Percentiles rank a stretch among this genome's conserved stretches.
Evolutionary conservation across 2,329 filamentous ascomycete genomes (phyloP).

Genomic region (Xylariaceae sp.): DNA sequence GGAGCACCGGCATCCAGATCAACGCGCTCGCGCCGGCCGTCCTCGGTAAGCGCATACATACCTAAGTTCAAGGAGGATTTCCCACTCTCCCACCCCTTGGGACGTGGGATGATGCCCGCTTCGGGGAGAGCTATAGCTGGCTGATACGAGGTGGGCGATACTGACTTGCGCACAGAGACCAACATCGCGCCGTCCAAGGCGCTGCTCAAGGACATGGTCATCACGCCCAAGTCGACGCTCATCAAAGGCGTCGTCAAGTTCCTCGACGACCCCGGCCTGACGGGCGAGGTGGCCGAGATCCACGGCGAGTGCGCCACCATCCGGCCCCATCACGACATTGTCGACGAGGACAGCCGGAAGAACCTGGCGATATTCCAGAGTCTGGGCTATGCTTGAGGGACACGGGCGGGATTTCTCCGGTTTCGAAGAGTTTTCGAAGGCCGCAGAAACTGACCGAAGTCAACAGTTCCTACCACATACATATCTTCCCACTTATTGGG

Average conservation of each 20-base stretch:
- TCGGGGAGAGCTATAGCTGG: not conserved
- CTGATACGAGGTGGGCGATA: constrained; percentile 4
- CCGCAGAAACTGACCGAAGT: no score
- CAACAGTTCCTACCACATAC: no score
- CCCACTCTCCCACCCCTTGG: not conserved
- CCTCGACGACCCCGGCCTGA: constrained; percentile 30
- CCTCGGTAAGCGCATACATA: constrained; percentile 32
- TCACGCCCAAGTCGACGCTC: constrained; percentile 44
- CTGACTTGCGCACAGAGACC: constrained; percentile 34
- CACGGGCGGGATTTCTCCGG: no score
- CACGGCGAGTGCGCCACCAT: constrained; percentile 42
- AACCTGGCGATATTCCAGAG: constrained; percentile 23
- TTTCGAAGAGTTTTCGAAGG: no score
- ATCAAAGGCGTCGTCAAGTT: constrained; percentile 35
- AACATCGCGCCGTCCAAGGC: constrained; percentile 36
- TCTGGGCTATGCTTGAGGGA: constrained; percentile 2
- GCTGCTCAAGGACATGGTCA: constrained; percentile 39
- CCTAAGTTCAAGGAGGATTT: not conserved
- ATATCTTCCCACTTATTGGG: no score
- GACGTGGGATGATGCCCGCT: not conserved
- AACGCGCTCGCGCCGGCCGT: constrained; percentile 44
- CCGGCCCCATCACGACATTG: constrained; percentile 33
- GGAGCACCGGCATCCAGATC: constrained; percentile 36
- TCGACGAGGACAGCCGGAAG: constrained; percentile 38
- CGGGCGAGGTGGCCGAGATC: constrained; percentile 41